A percentile compares a stretch with the other conserved stretches of the same genome.
These are phyloP conservation scores for Pythium monospermum DNA, from an alignment of 352 stramenopile genomes.

Conservation along the genomic window DNA sequence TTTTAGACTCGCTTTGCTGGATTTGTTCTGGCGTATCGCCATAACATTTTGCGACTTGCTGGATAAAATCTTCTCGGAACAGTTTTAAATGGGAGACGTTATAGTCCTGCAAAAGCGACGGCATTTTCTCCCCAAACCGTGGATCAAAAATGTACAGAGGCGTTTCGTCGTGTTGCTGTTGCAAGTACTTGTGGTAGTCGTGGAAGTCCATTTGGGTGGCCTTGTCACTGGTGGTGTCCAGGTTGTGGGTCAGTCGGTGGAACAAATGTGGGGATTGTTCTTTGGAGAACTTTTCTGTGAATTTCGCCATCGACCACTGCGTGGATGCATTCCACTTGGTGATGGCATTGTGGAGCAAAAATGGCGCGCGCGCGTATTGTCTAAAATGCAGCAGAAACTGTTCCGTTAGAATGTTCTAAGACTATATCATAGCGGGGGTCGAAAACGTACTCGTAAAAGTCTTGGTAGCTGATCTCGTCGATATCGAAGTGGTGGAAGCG, in stretches of 20 bases:
- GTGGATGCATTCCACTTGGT: conserved; percentile 63
- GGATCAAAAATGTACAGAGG: conserved; percentile 87
- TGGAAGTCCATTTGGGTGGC: conserved; percentile 74
- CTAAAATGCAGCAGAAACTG: no score
- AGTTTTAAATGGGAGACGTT: conserved; percentile 50
- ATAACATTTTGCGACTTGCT: conserved; percentile 4
- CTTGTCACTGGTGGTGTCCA: conserved; percentile 55
- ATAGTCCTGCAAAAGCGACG: conserved; percentile 64
- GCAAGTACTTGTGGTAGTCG: conserved; percentile 65
- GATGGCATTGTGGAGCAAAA: conserved; percentile 72
- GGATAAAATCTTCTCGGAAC: conserved; percentile 74
- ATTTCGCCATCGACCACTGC: conserved; percentile 71
- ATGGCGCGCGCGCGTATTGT: conserved; percentile 62
- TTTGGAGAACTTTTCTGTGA: conserved; percentile 47
- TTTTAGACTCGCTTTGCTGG: conserved; percentile 30
- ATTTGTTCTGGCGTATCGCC: no score
- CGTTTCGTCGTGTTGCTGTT: conserved; percentile 73
- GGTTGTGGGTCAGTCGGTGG: conserved; percentile 77
- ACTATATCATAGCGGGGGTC: no score
- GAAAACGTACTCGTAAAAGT: conserved; percentile 65
- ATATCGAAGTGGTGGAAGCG: conserved; percentile 53
- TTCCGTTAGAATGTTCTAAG: no score
- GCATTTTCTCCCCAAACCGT: conserved; percentile 81
- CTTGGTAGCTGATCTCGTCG: conserved; percentile 48
- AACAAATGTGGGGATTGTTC: conserved; percentile 43